Percentiles rank a stretch among this genome's conserved stretches.
phyloP scores from a whole-genome alignment of 306 rosid genomes.

The Spatholobus suberectus region DNA sequence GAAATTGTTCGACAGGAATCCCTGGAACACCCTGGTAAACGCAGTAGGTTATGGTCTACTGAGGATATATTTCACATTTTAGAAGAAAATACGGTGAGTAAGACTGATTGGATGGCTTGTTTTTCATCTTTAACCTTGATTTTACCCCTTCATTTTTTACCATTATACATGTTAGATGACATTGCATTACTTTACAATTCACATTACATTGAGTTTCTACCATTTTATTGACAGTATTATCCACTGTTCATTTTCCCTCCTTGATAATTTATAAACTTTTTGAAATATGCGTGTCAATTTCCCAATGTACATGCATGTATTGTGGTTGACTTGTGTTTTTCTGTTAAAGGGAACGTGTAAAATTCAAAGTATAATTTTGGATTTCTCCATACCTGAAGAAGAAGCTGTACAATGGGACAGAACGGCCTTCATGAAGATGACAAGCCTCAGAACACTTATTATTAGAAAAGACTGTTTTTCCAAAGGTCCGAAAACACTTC shows the following conservation, averaged over 20 bases:
- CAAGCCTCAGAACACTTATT: not conserved
- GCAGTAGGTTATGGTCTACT: conserved; percentile 25
- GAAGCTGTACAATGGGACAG: conserved; percentile 16
- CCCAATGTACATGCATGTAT: not conserved
- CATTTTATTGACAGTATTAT: too few species aligned
- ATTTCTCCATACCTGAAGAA: conserved; percentile 1
- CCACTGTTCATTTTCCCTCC: not conserved
- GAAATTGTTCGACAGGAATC: conserved; percentile 38
- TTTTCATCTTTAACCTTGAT: not conserved
- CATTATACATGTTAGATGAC: not conserved
- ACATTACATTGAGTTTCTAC: not conserved
- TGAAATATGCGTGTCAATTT: not conserved
- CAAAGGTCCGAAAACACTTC: not conserved
- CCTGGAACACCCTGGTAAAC: not conserved
- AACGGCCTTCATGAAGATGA: conserved; percentile 15
- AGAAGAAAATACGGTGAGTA: not conserved
- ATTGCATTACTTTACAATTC: not conserved
- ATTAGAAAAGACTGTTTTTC: not conserved
- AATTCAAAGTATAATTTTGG: not conserved
- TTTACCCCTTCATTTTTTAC: not conserved
- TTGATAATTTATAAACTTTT: not conserved
- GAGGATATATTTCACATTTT: conserved; percentile 18
- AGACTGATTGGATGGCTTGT: too few species aligned
- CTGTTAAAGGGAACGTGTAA: not conserved
- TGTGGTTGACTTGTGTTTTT: not conserved